phyloP scores from a whole-genome alignment of 176 grass and related monocot species.

The Melocanna baccifera region DNA sequence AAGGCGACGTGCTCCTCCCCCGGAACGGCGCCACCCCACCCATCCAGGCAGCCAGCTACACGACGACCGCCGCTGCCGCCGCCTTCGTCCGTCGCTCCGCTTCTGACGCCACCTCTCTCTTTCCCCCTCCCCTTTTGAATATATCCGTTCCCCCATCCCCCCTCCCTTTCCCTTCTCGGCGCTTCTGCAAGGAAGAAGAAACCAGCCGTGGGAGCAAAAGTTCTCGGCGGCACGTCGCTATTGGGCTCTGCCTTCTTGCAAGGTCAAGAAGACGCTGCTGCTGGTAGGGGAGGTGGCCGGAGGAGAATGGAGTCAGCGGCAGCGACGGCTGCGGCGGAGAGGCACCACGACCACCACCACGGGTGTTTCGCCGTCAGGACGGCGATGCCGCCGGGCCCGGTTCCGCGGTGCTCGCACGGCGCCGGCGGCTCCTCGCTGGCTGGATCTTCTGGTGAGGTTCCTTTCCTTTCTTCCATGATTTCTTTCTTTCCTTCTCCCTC shows the following conservation, averaged over 20 bases:
- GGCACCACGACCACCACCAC: background rate
- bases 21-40: constrained; percentile 15
- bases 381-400: background rate
- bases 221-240: background rate
- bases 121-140: background rate
- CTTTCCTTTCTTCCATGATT: background rate
- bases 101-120: background rate
- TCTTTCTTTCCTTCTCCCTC: background rate
- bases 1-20: constrained; percentile 37
- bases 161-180: background rate
- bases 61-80: constrained; percentile 23
- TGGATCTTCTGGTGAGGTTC: constrained; percentile 43
- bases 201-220: background rate
- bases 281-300: background rate
- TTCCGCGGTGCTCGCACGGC: constrained; percentile 25
- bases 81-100: background rate
- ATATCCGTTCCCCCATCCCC: background rate
- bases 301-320: constrained; percentile 32
- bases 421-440: constrained; percentile 7
- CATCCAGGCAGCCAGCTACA: constrained; percentile 14
- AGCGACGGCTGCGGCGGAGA: constrained; percentile 3
- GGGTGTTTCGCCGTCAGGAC: constrained; percentile 36
- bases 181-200: background rate
- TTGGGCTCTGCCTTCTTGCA: background rate
- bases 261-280: background rate